Percentiles rank a stretch among this genome's conserved stretches.
These are phyloP conservation scores for Oidiodendron maius DNA, from an alignment of 495 filamentous ascomycete genomes.

Conservation along the genomic window DNA sequence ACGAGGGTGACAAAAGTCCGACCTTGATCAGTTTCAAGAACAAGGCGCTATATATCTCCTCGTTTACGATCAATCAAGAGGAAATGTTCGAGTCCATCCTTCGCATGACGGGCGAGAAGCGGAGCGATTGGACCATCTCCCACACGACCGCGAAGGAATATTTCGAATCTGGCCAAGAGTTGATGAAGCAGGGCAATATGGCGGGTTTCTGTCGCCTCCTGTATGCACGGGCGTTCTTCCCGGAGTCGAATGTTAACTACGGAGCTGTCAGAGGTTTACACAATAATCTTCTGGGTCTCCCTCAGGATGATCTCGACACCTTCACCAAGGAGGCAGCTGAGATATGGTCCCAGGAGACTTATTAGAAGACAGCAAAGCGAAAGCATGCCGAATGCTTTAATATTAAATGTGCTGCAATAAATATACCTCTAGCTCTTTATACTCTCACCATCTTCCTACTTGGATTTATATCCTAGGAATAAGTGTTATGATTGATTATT, in stretches of 20 bases:
- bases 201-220: conserved; percentile 8
- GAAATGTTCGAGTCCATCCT: conserved; percentile 44
- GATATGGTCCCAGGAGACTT: too few relatives aligned
- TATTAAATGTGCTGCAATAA: too few relatives aligned
- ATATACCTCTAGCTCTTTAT: too few relatives aligned
- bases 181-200: conserved; percentile 10
- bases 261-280: conserved; percentile 7
- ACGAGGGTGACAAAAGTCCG: conserved; percentile 29
- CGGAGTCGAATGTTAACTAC: conserved; percentile 12
- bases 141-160: neutral
- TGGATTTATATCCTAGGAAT: too few relatives aligned
- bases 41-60: conserved; percentile 31
- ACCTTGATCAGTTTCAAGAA: conserved; percentile 32
- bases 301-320: conserved; percentile 13
- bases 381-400: too few relatives aligned
- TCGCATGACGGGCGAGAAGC: conserved; percentile 21
- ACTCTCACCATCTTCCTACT: too few relatives aligned
- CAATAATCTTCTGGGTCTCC: conserved; percentile 12
- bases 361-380: too few relatives aligned
- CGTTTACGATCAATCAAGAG: conserved; percentile 39
- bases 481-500: too few relatives aligned
- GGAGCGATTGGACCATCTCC: conserved; percentile 14
- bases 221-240: conserved; percentile 16
- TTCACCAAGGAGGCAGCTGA: conserved; percentile 16
- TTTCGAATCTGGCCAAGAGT: conserved; percentile 8